These are phyloP conservation scores for Dothistroma pini DNA, from an alignment of 2,329 filamentous ascomycete species.

Conservation along the genomic window DNA sequence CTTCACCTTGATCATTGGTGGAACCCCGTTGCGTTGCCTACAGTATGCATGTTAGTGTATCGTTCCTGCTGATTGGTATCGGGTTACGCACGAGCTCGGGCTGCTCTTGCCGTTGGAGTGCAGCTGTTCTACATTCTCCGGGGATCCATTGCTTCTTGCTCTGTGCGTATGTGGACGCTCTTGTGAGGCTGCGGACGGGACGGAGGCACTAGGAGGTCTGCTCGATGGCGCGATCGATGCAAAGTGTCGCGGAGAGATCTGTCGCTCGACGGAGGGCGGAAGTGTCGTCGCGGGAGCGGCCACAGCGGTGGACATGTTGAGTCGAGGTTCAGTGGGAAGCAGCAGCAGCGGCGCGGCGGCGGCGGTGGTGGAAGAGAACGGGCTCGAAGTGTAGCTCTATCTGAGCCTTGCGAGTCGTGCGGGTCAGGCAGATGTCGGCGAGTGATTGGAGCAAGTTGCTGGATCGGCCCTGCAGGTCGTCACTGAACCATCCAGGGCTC, in stretches of 20 bases:
- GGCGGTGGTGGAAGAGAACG: background rate
- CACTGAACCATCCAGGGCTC: background rate
- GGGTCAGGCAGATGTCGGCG: slow-evolving; percentile 1
- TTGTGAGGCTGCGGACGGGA: slow-evolving; percentile 10
- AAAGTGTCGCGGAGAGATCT: slow-evolving; percentile 42
- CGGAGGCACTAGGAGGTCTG: slow-evolving; percentile 25
- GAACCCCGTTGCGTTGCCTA: slow-evolving; percentile 53
- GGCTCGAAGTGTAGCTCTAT: slow-evolving; percentile 2
- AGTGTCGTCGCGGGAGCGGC: slow-evolving; percentile 41
- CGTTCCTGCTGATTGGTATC: slow-evolving; percentile 26
- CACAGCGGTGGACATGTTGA: slow-evolving; percentile 47
- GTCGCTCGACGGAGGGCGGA: slow-evolving; percentile 34
- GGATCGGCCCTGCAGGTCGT: slow-evolving; percentile 4
- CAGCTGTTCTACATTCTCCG: slow-evolving; percentile 18
- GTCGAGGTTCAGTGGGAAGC: background rate
- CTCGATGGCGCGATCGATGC: slow-evolving; percentile 40
- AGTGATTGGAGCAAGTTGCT: slow-evolving; percentile 1
- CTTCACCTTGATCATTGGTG: slow-evolving; percentile 87
- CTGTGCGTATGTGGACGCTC: slow-evolving; percentile 32
- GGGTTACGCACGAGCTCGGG: slow-evolving; percentile 44
- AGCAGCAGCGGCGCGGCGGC: slow-evolving; percentile 1
- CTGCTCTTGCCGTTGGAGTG: slow-evolving; percentile 51
- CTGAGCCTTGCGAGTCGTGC: background rate
- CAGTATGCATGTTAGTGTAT: slow-evolving; percentile 16
- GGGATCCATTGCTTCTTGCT: slow-evolving; percentile 36